Percentiles rank a stretch among this genome's conserved stretches.
These are phyloP conservation scores for Fusarium armeniacum DNA, from an alignment of 2,329 filamentous ascomycete species.

Conservation along the genomic window DNA sequence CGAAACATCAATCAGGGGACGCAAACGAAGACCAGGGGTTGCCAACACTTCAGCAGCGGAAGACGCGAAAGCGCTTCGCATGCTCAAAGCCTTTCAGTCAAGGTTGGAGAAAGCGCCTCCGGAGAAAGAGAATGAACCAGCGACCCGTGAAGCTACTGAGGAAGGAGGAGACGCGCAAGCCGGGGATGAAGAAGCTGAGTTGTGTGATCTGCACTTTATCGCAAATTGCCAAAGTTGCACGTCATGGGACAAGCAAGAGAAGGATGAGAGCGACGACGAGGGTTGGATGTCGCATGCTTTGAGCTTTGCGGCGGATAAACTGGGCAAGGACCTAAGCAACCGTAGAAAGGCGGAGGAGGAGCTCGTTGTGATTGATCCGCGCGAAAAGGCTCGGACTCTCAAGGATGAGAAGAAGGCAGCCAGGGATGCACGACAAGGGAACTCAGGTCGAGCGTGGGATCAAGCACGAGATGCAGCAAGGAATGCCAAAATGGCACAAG, in stretches of 20 bases:
- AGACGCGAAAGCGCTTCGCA: constrained; percentile 75
- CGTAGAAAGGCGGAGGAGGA: constrained; percentile 93
- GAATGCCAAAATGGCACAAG: constrained; percentile 69
- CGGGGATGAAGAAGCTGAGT: constrained; percentile 75
- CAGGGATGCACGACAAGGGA: constrained; percentile 67
- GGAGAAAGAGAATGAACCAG: constrained; percentile 53
- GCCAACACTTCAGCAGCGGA: constrained; percentile 65
- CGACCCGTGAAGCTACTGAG: constrained; percentile 44
- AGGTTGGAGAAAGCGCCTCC: constrained; percentile 73
- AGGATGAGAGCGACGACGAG: constrained; percentile 71
- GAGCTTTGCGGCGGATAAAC: constrained; percentile 87
- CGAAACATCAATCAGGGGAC: constrained; percentile 75
- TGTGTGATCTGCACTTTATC: constrained; percentile 97
- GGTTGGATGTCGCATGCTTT: constrained; percentile 91
- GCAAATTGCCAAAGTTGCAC: constrained; percentile 93
- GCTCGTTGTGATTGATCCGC: constrained; percentile 90
- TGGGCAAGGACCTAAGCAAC: constrained; percentile 93
- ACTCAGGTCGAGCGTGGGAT: constrained; percentile 71
- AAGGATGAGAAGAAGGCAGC: constrained; percentile 73
- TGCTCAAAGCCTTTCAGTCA: constrained; percentile 84
- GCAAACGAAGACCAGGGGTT: constrained; percentile 75
- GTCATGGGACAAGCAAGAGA: constrained; percentile 79
- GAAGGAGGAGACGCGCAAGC: constrained; percentile 44
- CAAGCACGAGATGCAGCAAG: constrained; percentile 61
- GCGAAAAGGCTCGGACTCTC: constrained; percentile 82